Conservation (phyloP, 1,284 basidiomycete genomes). For the Sparassis latifolia region DNA sequence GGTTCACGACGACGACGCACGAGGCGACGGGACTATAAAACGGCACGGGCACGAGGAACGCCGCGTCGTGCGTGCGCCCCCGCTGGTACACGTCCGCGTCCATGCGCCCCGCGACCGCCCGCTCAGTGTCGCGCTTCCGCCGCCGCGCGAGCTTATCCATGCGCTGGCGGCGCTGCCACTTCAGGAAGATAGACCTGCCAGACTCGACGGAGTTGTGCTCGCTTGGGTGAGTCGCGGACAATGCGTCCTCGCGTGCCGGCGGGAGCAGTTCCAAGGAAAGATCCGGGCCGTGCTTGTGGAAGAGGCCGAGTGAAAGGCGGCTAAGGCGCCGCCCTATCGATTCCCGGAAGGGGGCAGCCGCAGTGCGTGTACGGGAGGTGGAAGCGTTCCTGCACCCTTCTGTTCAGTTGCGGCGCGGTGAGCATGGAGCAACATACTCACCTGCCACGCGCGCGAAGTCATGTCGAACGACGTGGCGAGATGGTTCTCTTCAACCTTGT, state of each 20-base stretch:
- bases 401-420: too few species aligned
- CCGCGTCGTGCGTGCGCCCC: slow-evolving; percentile 12
- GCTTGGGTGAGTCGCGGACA: slow-evolving; percentile 34
- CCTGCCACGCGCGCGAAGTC: slow-evolving; percentile 28
- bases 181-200: slow-evolving; percentile 2
- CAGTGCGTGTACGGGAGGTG: slow-evolving; percentile 20
- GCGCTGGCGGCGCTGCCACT: slow-evolving; percentile 8
- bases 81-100: slow-evolving; percentile 11
- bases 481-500: slow-evolving; percentile 26
- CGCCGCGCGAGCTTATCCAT: slow-evolving; percentile 14
- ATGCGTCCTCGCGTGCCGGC: slow-evolving; percentile 22
- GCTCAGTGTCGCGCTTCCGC: slow-evolving; percentile 17
- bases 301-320: slow-evolving; percentile 1
- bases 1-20: slow-evolving; percentile 6
- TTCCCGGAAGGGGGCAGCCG: slow-evolving; percentile 19
- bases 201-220: slow-evolving; percentile 24
- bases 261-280: slow-evolving; percentile 17
- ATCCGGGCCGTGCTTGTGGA: background rate
- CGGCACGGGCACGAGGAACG: slow-evolving; percentile 23
- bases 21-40: slow-evolving; percentile 6
- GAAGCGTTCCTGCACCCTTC: slow-evolving; percentile 16
- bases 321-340: slow-evolving; percentile 10
- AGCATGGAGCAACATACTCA: background rate
- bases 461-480: slow-evolving; percentile 29
- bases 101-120: slow-evolving; percentile 12